Percentiles rank a stretch among this genome's conserved stretches.
Conservation (phyloP, 1,284 basidiomycete genomes). For the Trichosporon sp. region DNA sequence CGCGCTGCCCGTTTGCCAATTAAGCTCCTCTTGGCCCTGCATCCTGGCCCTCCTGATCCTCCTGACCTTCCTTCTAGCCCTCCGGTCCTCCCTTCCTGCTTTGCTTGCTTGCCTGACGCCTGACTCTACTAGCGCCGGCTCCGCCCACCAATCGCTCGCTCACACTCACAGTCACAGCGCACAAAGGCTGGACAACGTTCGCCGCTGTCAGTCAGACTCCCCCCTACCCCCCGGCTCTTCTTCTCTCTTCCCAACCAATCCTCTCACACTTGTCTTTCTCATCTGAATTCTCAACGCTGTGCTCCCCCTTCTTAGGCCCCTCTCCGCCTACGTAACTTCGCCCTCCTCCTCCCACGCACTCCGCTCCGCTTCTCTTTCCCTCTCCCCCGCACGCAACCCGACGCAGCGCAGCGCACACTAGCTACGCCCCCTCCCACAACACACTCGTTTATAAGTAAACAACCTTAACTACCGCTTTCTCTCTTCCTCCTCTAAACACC, state of each 20-base stretch:
- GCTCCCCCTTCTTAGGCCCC: background rate
- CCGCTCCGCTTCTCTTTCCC: background rate
- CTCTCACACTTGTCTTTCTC: background rate
- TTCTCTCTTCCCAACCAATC: background rate
- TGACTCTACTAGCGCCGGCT: too few species aligned
- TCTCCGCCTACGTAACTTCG: background rate
- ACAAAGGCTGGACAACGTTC: background rate
- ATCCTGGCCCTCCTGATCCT: background rate
- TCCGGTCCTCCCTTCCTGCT: background rate
- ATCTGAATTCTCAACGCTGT: background rate
- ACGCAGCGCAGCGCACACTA: too few species aligned
- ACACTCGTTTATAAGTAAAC: constrained; percentile 3
- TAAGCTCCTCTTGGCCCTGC: background rate
- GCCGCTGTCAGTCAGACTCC: background rate
- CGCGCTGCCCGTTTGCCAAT: background rate
- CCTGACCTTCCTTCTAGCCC: background rate
- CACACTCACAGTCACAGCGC: too few species aligned
- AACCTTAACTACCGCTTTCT: background rate
- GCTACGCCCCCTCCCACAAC: background rate
- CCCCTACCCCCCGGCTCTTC: background rate
- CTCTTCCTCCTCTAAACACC: background rate
- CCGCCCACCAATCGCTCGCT: background rate
- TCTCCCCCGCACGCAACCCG: too few species aligned
- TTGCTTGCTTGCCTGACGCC: background rate
- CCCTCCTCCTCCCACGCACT: background rate